phyloP scores from a whole-genome alignment of 805 yeast species.

The Teunomyces cretensis region DNA sequence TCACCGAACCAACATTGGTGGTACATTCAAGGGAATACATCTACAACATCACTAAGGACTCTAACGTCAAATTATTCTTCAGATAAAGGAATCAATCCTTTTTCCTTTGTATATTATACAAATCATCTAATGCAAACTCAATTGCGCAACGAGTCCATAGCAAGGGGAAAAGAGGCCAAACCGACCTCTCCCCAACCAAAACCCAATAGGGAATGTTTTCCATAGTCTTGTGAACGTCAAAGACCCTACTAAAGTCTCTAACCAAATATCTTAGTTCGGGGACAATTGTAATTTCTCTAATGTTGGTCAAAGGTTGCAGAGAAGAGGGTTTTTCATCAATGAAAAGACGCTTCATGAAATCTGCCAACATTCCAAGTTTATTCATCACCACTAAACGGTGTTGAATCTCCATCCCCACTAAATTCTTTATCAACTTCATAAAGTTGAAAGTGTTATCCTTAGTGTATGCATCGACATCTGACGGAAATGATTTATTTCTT shows the following conservation, averaged over 20 bases:
- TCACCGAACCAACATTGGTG: constrained; percentile 12
- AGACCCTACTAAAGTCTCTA: constrained; percentile 68
- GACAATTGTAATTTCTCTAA: constrained; percentile 82
- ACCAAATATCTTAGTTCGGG: constrained; percentile 77
- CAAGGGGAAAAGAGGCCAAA: constrained; percentile 87
- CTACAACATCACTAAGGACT: constrained; percentile 58
- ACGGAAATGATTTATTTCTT: constrained; percentile 32
- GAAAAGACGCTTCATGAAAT: constrained; percentile 68
- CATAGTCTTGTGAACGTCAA: constrained; percentile 68
- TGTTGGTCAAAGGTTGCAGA: constrained; percentile 61
- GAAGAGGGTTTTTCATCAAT: constrained; percentile 79
- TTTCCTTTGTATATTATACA: constrained; percentile 49
- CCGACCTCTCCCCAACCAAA: constrained; percentile 83
- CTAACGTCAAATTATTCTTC: constrained; percentile 43
- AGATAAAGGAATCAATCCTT: constrained; percentile 27
- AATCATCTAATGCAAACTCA: constrained; percentile 83
- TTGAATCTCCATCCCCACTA: constrained; percentile 74
- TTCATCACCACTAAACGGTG: constrained; percentile 82
- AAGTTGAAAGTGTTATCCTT: constrained; percentile 34
- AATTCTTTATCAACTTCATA: constrained; percentile 44
- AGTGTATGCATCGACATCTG: constrained; percentile 31
- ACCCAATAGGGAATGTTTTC: constrained; percentile 89
- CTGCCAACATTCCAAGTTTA: constrained; percentile 71
- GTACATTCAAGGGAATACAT: constrained; percentile 64
- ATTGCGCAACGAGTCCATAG: constrained; percentile 86